Percentiles rank a stretch among this genome's conserved stretches.
Conservation (phyloP, 495 filamentous ascomycete species). For the Ramalina intermedia region DNA sequence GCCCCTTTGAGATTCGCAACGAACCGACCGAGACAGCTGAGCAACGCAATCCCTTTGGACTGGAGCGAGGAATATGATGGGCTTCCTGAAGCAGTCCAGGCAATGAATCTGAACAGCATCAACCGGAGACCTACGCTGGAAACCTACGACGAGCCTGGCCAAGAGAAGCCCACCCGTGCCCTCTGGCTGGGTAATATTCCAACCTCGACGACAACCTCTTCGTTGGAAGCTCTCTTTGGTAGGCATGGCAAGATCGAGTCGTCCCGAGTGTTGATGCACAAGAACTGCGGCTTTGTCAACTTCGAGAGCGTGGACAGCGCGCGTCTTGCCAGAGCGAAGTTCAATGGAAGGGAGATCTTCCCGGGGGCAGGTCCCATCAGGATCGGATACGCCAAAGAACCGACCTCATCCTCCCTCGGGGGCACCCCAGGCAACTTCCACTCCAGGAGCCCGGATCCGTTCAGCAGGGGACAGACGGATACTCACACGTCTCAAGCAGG, state of each 20-base stretch:
- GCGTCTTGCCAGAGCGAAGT: slow-evolving; percentile 66
- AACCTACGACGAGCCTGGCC: slow-evolving; percentile 51
- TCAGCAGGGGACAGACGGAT: slow-evolving; percentile 37
- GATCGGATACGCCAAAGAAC: slow-evolving; percentile 95
- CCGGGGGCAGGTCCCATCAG: slow-evolving; percentile 87
- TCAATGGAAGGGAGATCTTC: slow-evolving; percentile 97
- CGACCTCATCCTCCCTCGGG: slow-evolving; percentile 58
- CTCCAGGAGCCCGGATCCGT: slow-evolving; percentile 90
- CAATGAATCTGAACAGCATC: slow-evolving; percentile 58
- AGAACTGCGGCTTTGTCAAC: slow-evolving; percentile 98
- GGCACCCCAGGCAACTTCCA: slow-evolving; percentile 82
- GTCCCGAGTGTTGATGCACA: slow-evolving; percentile 87
- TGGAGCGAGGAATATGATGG: slow-evolving; percentile 47
- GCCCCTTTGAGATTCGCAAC: slow-evolving; percentile 46
- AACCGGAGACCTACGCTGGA: slow-evolving; percentile 29
- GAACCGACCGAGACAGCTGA: slow-evolving; percentile 9
- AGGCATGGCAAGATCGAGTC: slow-evolving; percentile 83
- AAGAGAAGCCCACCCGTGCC: slow-evolving; percentile 83
- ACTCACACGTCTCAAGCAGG: slow-evolving; percentile 21
- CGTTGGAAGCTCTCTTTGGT: slow-evolving; percentile 83
- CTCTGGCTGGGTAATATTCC: slow-evolving; percentile 97
- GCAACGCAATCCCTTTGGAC: slow-evolving; percentile 6
- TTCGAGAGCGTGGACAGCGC: slow-evolving; percentile 84
- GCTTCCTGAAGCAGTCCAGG: slow-evolving; percentile 60
- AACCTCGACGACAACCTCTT: slow-evolving; percentile 90